A percentile compares a stretch with the other conserved stretches of the same genome.
Conservation (phyloP, 2,329 filamentous ascomycete species). For the Cladophialophora bantiana region DNA sequence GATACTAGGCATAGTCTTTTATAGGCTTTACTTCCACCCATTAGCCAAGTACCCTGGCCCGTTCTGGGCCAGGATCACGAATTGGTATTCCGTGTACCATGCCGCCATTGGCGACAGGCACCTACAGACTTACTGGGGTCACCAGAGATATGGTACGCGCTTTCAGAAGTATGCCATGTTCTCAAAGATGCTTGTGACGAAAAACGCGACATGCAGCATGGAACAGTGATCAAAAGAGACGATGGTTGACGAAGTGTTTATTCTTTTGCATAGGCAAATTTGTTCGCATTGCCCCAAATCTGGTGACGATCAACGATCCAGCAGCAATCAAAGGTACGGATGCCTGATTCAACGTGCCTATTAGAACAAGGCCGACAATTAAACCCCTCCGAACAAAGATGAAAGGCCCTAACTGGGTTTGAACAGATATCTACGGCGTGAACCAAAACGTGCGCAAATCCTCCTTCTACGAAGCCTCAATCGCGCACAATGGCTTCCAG, state of each 20-base stretch:
- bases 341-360: not conserved
- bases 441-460: conserved; percentile 44
- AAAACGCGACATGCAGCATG: not conserved
- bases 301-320: conserved; percentile 71
- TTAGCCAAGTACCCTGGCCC: conserved; percentile 21
- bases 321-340: conserved; percentile 58
- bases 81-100: conserved; percentile 14
- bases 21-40: conserved; percentile 4
- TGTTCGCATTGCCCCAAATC: conserved; percentile 68
- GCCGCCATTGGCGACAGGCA: not conserved
- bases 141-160: not conserved
- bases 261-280: conserved; percentile 47
- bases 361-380: not conserved
- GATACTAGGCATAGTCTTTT: not conserved
- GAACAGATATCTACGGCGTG: conserved; percentile 21
- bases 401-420: not conserved
- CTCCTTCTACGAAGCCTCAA: conserved; percentile 30
- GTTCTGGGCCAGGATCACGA: conserved; percentile 17
- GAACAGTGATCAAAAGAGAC: not conserved
- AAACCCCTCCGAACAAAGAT: not conserved
- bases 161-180: not conserved
- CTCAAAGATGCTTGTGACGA: not conserved
- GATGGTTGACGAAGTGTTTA: not conserved
- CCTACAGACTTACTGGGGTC: not conserved
- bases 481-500: conserved; percentile 32